Evolutionary conservation across 139 green algal species (phyloP), one percentile per base, ranked within the genome.

Genomic region (Chlorella sp.): DNA sequence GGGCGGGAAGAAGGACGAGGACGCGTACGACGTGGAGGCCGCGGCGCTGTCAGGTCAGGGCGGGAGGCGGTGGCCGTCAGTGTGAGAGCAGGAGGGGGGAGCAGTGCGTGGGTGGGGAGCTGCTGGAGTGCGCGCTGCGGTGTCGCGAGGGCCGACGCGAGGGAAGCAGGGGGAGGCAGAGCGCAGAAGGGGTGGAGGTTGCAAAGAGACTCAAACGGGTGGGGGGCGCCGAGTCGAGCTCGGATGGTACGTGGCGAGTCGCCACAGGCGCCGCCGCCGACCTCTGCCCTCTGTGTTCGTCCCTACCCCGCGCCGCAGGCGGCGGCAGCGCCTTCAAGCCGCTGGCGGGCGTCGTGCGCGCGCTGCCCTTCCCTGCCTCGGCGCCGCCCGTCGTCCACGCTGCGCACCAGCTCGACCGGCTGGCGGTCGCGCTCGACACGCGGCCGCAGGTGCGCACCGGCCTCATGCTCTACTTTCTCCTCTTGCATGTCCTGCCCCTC

Each of bases 1-100:
- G 36, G 77, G 82, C 59, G 88, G 88, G 65, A 89, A 89, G 66
- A 67, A 88, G 36, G 82, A 89, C 61, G 84, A 89, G 56, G 68
- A 76, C 53, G 71, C 35, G 11, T 81, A 65, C 65, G 84, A 89
- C 31, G 61, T 89, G 42, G 84, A 89, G 67, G 74, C 83, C 11
- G 83, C 83, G 9, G 77, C 80, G 11, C 55, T 88, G 14, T 80
- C 82, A 29, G 83, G 83, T 58, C 59, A 46, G 3, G 2, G 8
- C 9, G 33, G 9, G 33, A n/a, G 33, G 33, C 33, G 15, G 31
- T 42, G 6, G 59, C 63, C 38, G 14, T 19, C 31, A 21, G 19
- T 8, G 14, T 12, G 15, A 7, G 21, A 51, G 35, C 36, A 36
- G 62, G 15, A 41, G 36, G 15, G 14, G 56, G 19, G 33, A 21